Evolutionary conservation across 371 early-diverging fungal species (phyloP).

Genomic region (Capillidium heterosporum): DNA sequence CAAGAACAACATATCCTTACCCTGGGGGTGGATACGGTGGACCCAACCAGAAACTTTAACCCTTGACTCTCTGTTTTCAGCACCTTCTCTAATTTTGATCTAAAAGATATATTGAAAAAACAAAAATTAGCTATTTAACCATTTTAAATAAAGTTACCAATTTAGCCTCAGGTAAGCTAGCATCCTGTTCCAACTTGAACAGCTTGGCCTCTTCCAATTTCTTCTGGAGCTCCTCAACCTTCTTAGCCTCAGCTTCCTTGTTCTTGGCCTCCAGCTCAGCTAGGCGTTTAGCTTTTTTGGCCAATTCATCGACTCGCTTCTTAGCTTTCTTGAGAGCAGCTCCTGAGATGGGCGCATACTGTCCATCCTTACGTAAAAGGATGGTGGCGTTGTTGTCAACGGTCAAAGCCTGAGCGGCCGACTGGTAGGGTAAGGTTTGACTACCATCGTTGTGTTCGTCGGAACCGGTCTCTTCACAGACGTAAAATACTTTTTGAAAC

Average conservation of each 20-base stretch:
- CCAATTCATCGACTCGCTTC: slow-evolving; percentile 48
- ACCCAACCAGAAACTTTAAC: slow-evolving; percentile 92
- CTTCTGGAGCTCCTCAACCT: slow-evolving; percentile 51
- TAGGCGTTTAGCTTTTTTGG: slow-evolving; percentile 49
- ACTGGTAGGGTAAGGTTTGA: slow-evolving; percentile 39
- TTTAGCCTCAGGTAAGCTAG: slow-evolving; percentile 51
- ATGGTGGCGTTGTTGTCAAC: slow-evolving; percentile 25
- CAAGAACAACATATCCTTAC: slow-evolving; percentile 90
- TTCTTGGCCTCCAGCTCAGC: slow-evolving; percentile 46
- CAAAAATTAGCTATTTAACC: too few relatives aligned
- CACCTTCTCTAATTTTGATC: slow-evolving; percentile 65
- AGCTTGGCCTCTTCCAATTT: slow-evolving; percentile 71
- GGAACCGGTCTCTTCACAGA: slow-evolving; percentile 52
- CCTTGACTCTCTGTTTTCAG: slow-evolving; percentile 51
- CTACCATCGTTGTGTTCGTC: slow-evolving; percentile 51
- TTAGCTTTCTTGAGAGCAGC: slow-evolving; percentile 86
- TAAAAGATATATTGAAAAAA: slow-evolving; percentile 7
- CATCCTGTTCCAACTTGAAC: slow-evolving; percentile 56
- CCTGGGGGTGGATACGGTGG: slow-evolving; percentile 86
- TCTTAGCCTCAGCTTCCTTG: slow-evolving; percentile 41
- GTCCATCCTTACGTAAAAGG: slow-evolving; percentile 37
- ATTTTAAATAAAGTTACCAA: slow-evolving; percentile 21
- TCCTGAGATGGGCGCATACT: slow-evolving; percentile 59
- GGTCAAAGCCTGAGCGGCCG: slow-evolving; percentile 44
- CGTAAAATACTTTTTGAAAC: slow-evolving; percentile 15